Percentiles rank a stretch among this genome's conserved stretches.
Conservation (phyloP, 768 basidiomycete species). For the Tulasnella sp. region DNA sequence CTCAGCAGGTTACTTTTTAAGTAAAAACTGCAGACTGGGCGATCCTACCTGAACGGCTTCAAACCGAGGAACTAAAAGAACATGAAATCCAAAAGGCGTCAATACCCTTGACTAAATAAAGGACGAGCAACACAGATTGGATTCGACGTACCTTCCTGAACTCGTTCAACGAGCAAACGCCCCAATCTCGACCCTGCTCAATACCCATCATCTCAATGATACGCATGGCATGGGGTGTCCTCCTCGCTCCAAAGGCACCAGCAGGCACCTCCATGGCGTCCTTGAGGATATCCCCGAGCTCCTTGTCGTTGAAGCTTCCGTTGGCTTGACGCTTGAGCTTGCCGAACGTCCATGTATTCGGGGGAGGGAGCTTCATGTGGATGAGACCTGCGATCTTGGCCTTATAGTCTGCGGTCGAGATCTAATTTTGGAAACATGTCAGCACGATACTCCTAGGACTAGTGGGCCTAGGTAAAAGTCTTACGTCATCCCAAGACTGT, state of each 20-base stretch:
- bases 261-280: slow-evolving; percentile 39
- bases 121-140: neutral
- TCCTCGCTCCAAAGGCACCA: slow-evolving; percentile 39
- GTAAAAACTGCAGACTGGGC: too few relatives aligned
- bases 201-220: slow-evolving; percentile 50
- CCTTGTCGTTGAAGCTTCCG: slow-evolving; percentile 22
- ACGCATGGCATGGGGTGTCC: slow-evolving; percentile 38
- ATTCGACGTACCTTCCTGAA: neutral
- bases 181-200: slow-evolving; percentile 44
- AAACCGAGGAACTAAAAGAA: slow-evolving; percentile 13
- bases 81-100: neutral
- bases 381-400: neutral
- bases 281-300: slow-evolving; percentile 35
- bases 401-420: slow-evolving; percentile 16
- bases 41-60: slow-evolving; percentile 10
- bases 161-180: slow-evolving; percentile 32
- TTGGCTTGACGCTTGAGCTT: slow-evolving; percentile 26
- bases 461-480: too few relatives aligned
- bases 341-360: slow-evolving; percentile 26
- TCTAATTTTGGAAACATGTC: slow-evolving; percentile 17
- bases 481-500: slow-evolving; percentile 20
- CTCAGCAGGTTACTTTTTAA: too few relatives aligned
- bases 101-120: too few relatives aligned
- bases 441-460: too few relatives aligned
- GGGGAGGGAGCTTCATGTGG: neutral